phyloP scores from a whole-genome alignment of 768 basidiomycete species.

The Russula sp. region DNA sequence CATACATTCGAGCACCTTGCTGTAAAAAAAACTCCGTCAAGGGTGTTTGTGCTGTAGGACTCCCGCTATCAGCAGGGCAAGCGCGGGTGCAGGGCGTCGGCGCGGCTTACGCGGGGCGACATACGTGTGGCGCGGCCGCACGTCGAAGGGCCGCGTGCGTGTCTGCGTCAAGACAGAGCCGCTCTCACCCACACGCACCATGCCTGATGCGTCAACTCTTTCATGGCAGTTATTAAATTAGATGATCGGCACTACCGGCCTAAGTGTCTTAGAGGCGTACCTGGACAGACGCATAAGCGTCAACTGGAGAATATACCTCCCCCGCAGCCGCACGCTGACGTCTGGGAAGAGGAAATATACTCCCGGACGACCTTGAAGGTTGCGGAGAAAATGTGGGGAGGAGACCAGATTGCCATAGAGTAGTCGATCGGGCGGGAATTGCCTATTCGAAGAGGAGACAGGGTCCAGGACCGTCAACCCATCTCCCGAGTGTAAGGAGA shows the following conservation, averaged over 20 bases:
- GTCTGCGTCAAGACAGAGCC: slow-evolving; percentile 68
- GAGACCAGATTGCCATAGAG: slow-evolving; percentile 86
- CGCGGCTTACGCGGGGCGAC: slow-evolving; percentile 66
- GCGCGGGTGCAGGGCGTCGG: slow-evolving; percentile 19
- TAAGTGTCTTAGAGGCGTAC: slow-evolving; percentile 45
- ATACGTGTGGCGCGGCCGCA: slow-evolving; percentile 69
- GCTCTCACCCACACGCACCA: slow-evolving; percentile 45
- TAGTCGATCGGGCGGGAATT: slow-evolving; percentile 52
- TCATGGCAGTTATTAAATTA: slow-evolving; percentile 42
- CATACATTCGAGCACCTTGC: slow-evolving; percentile 57
- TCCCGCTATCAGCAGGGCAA: slow-evolving; percentile 25
- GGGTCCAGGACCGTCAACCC: slow-evolving; percentile 62
- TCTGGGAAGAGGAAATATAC: slow-evolving; percentile 90
- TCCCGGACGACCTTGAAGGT: slow-evolving; percentile 77
- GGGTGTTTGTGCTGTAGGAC: slow-evolving; percentile 44
- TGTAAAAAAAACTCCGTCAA: slow-evolving; percentile 57
- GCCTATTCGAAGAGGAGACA: slow-evolving; percentile 52
- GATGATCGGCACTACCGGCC: slow-evolving; percentile 6
- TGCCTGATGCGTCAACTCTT: slow-evolving; percentile 47
- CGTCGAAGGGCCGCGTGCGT: slow-evolving; percentile 76
- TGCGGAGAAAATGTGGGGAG: slow-evolving; percentile 73
- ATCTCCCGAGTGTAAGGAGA: slow-evolving; percentile 71
- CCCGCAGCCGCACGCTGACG: slow-evolving; percentile 77
- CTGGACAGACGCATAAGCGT: slow-evolving; percentile 70
- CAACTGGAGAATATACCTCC: slow-evolving; percentile 71